phyloP scores from a whole-genome alignment of 2,329 filamentous ascomycete genomes.

The Neocatenulostroma microsporum region DNA sequence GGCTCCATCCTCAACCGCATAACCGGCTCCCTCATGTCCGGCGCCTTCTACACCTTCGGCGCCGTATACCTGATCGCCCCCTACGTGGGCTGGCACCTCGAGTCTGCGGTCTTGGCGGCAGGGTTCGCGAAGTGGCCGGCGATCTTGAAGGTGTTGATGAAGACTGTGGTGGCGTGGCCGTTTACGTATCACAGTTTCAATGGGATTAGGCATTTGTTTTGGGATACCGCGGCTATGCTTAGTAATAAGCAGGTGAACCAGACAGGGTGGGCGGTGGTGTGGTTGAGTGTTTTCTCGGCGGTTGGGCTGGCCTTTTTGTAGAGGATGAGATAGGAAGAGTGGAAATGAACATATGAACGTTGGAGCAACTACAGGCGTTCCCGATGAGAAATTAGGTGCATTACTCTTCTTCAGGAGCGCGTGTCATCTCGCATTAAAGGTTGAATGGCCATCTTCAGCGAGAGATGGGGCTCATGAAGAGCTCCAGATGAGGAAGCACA shows the following conservation, averaged over 20 bases:
- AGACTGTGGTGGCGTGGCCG: constrained; percentile 52
- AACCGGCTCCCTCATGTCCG: constrained; percentile 67
- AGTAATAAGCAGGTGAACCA: constrained; percentile 57
- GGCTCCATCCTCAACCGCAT: constrained; percentile 70
- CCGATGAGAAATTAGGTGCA: too few species aligned
- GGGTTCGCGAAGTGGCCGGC: constrained; percentile 56
- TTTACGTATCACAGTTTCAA: constrained; percentile 64
- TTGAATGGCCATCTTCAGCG: too few species aligned
- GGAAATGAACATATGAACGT: not conserved
- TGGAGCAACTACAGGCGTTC: too few species aligned
- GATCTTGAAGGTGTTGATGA: constrained; percentile 51
- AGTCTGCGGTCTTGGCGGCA: constrained; percentile 55
- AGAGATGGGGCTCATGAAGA: too few species aligned
- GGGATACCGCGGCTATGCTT: constrained; percentile 58
- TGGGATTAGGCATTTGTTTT: constrained; percentile 63
- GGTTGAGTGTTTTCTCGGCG: constrained; percentile 45
- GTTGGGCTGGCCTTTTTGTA: constrained; percentile 38
- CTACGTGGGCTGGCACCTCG: constrained; percentile 62
- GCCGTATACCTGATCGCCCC: constrained; percentile 74
- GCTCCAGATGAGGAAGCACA: too few species aligned
- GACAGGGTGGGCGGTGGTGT: constrained; percentile 58
- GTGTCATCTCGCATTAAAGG: too few species aligned
- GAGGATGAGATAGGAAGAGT: not conserved
- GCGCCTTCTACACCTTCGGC: constrained; percentile 70
- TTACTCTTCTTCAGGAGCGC: too few species aligned